phyloP scores from a whole-genome alignment of 2,329 filamentous ascomycete species.

The Diaporthe eres region DNA sequence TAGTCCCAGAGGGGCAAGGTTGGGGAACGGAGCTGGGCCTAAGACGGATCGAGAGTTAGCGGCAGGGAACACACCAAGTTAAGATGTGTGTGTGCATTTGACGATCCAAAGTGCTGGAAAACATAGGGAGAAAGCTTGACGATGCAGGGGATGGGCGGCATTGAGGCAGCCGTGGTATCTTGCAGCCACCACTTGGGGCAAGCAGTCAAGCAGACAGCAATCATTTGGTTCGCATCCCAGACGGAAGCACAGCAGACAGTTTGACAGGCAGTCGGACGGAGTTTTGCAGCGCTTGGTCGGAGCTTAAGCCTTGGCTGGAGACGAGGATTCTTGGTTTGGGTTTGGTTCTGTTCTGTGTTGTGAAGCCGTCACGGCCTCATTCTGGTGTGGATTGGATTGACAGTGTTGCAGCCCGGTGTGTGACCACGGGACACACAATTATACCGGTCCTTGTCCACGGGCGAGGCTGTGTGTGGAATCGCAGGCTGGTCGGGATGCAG shows the following conservation, averaged over 20 bases:
- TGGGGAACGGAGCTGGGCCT: conserved; percentile 17
- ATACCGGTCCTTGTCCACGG: conserved; percentile 21
- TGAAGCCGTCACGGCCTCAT: neutral
- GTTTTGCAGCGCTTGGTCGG: conserved; percentile 24
- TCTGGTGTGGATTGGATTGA: neutral
- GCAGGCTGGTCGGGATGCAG: conserved; percentile 30
- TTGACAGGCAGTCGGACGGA: conserved; percentile 7
- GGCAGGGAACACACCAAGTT: conserved; percentile 22
- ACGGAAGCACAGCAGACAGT: conserved; percentile 24
- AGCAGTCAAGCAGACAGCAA: conserved; percentile 6
- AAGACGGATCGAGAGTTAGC: conserved; percentile 38
- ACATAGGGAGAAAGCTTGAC: conserved; percentile 4
- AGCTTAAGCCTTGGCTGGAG: conserved; percentile 14
- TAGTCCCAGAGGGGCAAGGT: conserved; percentile 27
- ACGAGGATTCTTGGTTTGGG: neutral
- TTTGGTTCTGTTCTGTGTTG: neutral
- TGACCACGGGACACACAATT: conserved; percentile 14
- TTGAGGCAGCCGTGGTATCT: neutral
- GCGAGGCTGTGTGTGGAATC: conserved; percentile 14
- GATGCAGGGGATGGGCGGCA: conserved; percentile 2
- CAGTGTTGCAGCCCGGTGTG: neutral
- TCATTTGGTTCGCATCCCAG: conserved; percentile 14
- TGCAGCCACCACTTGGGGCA: conserved; percentile 14
- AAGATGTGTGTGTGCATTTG: conserved; percentile 5
- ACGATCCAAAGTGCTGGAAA: conserved; percentile 34